These are phyloP conservation scores for Posidonia oceanica DNA, from an alignment of 116 monocot genomes.

Conservation along the genomic window DNA sequence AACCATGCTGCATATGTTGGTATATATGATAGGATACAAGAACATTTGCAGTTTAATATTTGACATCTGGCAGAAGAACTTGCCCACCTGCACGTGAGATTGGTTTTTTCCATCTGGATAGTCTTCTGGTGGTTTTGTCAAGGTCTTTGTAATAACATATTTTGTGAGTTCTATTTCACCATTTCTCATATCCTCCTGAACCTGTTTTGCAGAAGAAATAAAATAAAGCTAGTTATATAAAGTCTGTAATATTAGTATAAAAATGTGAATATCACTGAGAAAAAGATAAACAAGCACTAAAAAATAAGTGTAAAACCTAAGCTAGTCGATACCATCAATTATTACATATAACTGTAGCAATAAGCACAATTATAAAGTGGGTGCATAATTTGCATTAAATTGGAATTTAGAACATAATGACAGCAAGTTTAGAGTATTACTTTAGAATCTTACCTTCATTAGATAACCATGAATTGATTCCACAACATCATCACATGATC, in stretches of 20 bases:
- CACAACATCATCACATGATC: constrained; percentile 88
- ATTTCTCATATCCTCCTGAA: constrained; percentile 77
- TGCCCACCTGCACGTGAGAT: constrained; percentile 81
- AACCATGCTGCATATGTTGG: not conserved
- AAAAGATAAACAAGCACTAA: not conserved
- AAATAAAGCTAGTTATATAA: not conserved
- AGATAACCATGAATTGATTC: constrained; percentile 82
- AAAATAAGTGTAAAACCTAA: too few species aligned
- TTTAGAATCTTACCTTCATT: constrained; percentile 37
- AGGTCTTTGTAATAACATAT: constrained; percentile 78
- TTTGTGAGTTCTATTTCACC: constrained; percentile 75
- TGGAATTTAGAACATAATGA: not conserved
- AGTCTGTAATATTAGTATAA: not conserved
- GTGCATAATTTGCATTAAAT: not conserved
- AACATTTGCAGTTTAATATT: not conserved
- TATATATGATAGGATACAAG: not conserved
- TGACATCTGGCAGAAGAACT: not conserved
- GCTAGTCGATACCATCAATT: too few species aligned
- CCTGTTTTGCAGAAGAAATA: constrained; percentile 20
- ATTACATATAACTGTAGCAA: too few species aligned
- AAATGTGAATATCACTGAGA: not conserved
- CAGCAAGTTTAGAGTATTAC: not conserved
- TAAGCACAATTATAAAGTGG: too few species aligned
- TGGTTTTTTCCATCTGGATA: constrained; percentile 96
- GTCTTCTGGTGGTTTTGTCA: constrained; percentile 87